Conservation (phyloP, 805 yeast species). For the Schizosaccharomyces octosporus region DNA sequence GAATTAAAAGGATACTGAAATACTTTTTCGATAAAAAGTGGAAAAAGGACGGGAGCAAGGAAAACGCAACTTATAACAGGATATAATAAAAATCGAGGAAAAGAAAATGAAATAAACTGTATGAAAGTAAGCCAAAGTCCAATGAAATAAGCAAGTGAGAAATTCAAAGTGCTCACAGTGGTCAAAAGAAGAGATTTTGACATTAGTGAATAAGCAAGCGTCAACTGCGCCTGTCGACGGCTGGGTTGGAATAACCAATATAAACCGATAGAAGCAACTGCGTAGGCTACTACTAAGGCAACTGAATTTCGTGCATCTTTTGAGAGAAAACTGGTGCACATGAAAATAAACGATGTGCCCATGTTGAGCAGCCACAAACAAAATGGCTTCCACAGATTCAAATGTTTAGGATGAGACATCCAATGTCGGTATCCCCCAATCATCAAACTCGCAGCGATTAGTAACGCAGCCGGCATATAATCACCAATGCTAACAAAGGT, state of each 20-base stretch:
- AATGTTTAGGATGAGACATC: constrained; percentile 3
- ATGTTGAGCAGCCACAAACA: neutral
- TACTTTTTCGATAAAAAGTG: neutral
- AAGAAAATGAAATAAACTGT: constrained; percentile 9
- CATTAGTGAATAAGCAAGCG: constrained; percentile 2
- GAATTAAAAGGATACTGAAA: neutral
- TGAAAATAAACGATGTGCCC: neutral
- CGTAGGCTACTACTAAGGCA: constrained; percentile 1
- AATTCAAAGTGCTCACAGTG: constrained; percentile 48
- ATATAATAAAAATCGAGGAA: neutral
- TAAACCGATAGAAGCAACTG: too few relatives aligned
- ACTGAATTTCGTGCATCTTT: neutral
- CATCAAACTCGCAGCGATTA: constrained; percentile 43
- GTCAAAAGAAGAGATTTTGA: constrained; percentile 6
- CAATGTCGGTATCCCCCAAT: constrained; percentile 29
- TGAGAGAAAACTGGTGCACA: neutral
- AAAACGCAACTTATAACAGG: neutral
- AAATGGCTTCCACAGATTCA: neutral
- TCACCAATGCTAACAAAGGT: constrained; percentile 82
- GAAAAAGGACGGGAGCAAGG: neutral
- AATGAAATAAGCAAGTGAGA: constrained; percentile 48
- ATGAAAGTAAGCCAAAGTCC: constrained; percentile 58
- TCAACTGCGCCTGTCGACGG: constrained; percentile 5
- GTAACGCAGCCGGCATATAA: constrained; percentile 64
- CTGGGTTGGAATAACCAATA: neutral